Base-by-base conservation (phyloP, 2,329 filamentous ascomycete species). In the Pseudocercospora fijiensis region DNA sequence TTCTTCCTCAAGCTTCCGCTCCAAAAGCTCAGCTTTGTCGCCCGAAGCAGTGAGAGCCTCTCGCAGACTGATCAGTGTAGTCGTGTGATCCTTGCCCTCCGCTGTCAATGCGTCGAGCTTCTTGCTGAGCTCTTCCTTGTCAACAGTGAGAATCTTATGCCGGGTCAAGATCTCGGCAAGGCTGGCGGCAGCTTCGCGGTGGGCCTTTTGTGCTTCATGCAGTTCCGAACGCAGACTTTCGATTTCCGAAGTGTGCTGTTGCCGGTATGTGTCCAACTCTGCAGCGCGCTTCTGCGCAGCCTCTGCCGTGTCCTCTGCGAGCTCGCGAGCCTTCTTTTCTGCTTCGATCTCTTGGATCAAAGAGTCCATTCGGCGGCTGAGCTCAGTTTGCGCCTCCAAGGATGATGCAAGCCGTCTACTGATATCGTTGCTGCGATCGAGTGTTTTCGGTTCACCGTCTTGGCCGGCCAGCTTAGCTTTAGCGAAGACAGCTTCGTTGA, bases 401-500 rank as follows among this genome's bases (percentile, higher is more conserved):
- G 92, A 89, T 22, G 88, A 79, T n/a, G 94, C 94, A 22, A 99
- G 83, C 71, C 95, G 92, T 71, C 87, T 87, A 73, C 87, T 90
- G 67, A 96, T 86, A 64, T 96, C 93, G 9, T 85, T 85, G 6
- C 86, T 84, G 27, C 91, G 87, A 57, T 90, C 89, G 41, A 86
- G 82, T 57, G 88, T 82, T 41, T 57, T 66, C 45, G 61, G 59
- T 18, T 65, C 70, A 76, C 72, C 87, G 82, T 85, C 88, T 67
- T 92, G 89, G 7, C 92, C 93, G 28, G 93, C 93, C 58, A 97
- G 81, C 75, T 92, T 97, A 2, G 96, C 92, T 75, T 96, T 96
- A 33, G 93, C 91, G 77, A 98, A 98, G 0, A 95, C 90, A 0
- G 95, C 95, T 79, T 99, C 96, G 71, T 89, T 90, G 60, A 99